A percentile compares a stretch with the other conserved stretches of the same genome.
Conservation (phyloP, 148 eudicot species). For the Camellia japonica region DNA sequence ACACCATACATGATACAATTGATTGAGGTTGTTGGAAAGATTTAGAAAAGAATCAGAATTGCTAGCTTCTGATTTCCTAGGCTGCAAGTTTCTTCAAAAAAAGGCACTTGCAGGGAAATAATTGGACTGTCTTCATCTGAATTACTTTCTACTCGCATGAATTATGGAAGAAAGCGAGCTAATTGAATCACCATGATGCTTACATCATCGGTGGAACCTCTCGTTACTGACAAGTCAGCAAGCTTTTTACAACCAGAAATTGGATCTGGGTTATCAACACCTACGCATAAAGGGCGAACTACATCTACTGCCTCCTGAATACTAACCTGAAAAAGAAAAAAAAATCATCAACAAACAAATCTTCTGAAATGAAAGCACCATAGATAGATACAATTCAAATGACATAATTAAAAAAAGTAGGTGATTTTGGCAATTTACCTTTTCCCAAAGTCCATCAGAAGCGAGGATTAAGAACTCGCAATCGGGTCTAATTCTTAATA, state of each 20-base stretch:
- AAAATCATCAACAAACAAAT: neutral
- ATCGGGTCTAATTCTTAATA: constrained; percentile 33
- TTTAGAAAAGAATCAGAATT: too few species aligned
- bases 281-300: constrained; percentile 32
- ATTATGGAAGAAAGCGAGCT: constrained; percentile 22
- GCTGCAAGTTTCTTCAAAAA: neutral
- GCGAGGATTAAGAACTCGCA: constrained; percentile 62
- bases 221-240: constrained; percentile 40
- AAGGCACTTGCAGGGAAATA: neutral
- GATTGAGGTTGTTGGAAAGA: neutral
- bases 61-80: neutral
- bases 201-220: constrained; percentile 60
- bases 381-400: neutral
- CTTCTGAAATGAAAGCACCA: neutral
- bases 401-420: neutral
- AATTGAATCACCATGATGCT: constrained; percentile 54
- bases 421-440: constrained; percentile 25
- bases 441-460: constrained; percentile 71
- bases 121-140: neutral
- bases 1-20: neutral
- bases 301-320: constrained; percentile 67
- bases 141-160: neutral
- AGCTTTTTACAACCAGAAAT: constrained; percentile 56
- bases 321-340: constrained; percentile 37
- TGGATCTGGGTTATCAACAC: constrained; percentile 19